Evolutionary conservation across 2,329 filamentous ascomycete species (phyloP).

Genomic region (Hypoxylon sp.): DNA sequence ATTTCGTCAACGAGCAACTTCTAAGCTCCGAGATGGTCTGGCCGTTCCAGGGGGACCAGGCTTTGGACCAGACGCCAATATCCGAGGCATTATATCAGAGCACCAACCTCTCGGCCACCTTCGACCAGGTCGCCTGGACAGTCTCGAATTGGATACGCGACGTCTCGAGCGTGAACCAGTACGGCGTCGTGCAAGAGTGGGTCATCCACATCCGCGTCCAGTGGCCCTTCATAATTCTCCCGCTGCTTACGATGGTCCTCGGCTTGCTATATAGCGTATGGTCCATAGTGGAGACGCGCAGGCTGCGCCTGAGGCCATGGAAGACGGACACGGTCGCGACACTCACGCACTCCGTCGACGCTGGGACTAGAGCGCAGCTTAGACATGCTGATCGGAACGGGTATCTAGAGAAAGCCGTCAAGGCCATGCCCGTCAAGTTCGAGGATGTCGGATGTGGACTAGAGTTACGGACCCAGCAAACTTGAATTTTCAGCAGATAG

Average conservation of each 20-base stretch:
- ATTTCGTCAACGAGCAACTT: slow-evolving; percentile 22
- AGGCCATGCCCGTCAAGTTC: slow-evolving; percentile 25
- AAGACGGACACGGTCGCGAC: slow-evolving; percentile 35
- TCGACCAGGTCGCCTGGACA: slow-evolving; percentile 23
- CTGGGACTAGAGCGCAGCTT: slow-evolving; percentile 32
- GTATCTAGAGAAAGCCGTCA: slow-evolving; percentile 22
- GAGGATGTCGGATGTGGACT: slow-evolving; percentile 30
- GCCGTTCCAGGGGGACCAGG: neutral
- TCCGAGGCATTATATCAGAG: slow-evolving; percentile 25
- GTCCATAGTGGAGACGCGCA: slow-evolving; percentile 29
- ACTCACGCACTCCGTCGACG: slow-evolving; percentile 34
- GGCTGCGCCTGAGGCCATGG: slow-evolving; percentile 28
- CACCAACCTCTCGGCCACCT: slow-evolving; percentile 20
- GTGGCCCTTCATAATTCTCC: slow-evolving; percentile 37
- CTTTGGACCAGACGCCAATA: neutral
- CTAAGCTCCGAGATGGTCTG: slow-evolving; percentile 12
- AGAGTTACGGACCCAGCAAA: slow-evolving; percentile 24
- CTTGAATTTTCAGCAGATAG: slow-evolving; percentile 1
- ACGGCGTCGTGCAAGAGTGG: slow-evolving; percentile 27
- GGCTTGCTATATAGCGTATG: slow-evolving; percentile 25
- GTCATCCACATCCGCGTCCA: slow-evolving; percentile 30
- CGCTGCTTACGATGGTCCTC: slow-evolving; percentile 14
- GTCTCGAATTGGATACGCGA: slow-evolving; percentile 34
- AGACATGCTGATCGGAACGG: slow-evolving; percentile 28
- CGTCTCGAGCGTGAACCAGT: slow-evolving; percentile 4